Evolutionary conservation across 1,284 basidiomycete species (phyloP).

Genomic region (Moniliophthora roreri): DNA sequence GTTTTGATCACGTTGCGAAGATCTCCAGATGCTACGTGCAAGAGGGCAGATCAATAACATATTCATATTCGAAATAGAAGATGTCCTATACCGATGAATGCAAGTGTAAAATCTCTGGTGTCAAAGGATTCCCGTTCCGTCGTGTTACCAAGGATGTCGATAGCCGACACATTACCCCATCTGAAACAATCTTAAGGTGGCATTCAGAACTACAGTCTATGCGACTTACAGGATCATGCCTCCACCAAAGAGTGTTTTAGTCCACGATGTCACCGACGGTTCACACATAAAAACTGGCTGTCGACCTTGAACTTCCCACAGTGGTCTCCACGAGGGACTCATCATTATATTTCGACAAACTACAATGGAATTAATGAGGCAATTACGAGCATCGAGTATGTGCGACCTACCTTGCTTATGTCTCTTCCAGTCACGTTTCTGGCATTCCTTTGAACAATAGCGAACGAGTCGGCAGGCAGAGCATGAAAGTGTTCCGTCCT

Average conservation of each 20-base stretch:
- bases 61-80: background rate
- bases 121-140: background rate
- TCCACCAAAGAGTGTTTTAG: background rate
- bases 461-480: background rate
- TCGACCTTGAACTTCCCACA: too few species aligned
- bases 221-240: background rate
- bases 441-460: background rate
- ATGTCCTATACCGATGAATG: slow-evolving; percentile 1
- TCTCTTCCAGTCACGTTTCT: background rate
- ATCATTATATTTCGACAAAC: background rate
- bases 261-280: too few species aligned
- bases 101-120: background rate
- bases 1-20: background rate
- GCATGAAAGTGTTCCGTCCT: too few species aligned
- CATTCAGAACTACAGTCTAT: background rate
- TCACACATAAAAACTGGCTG: too few species aligned
- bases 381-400: too few species aligned
- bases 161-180: background rate
- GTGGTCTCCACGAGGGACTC: too few species aligned
- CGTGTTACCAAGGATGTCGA: background rate
- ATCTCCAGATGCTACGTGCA: background rate
- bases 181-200: background rate
- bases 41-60: background rate
- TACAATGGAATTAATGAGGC: background rate
- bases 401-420: slow-evolving; percentile 1